A percentile compares a stretch with the other conserved stretches of the same genome.
These are phyloP conservation scores for Pythium aristosporum DNA, from an alignment of 352 stramenopile species.

Conservation along the genomic window DNA sequence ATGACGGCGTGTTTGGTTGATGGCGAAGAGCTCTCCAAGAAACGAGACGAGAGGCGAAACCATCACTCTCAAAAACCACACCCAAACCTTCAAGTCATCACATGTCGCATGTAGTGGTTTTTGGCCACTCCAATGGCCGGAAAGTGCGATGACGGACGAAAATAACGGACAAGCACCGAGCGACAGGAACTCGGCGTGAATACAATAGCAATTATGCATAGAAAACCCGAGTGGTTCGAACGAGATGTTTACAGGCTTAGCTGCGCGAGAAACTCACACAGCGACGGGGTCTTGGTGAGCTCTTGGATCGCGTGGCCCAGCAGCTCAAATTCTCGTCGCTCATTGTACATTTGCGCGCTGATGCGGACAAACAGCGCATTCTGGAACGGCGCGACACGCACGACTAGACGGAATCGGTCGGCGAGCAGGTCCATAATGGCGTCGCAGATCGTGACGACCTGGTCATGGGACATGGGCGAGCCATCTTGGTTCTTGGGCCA, in stretches of 20 bases:
- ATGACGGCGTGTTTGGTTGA: conserved; percentile 2
- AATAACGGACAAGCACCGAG: not conserved
- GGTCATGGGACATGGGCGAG: conserved; percentile 54
- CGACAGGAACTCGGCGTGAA: not conserved
- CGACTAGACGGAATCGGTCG: conserved; percentile 70
- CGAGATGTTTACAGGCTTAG: conserved; percentile 49
- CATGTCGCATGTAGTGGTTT: conserved; percentile 22
- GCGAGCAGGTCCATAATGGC: conserved; percentile 79
- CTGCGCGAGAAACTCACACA: conserved; percentile 63
- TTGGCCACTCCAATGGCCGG: conserved; percentile 3
- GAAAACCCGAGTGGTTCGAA: not conserved
- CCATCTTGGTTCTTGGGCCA: conserved; percentile 51
- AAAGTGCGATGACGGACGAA: not conserved
- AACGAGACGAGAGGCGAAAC: not conserved
- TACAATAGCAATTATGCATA: conserved; percentile 1
- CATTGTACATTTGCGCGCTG: conserved; percentile 86
- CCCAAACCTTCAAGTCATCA: not conserved
- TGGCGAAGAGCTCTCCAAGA: not conserved
- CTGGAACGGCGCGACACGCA: conserved; percentile 71
- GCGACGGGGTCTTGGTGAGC: conserved; percentile 62
- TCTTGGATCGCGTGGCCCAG: conserved; percentile 71
- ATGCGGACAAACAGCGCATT: conserved; percentile 73
- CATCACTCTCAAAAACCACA: conserved; percentile 20
- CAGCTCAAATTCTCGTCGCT: conserved; percentile 75
- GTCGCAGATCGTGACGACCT: conserved; percentile 64